These are phyloP conservation scores for Erodium trifolium DNA, from an alignment of 441 rosid species.

Conservation along the genomic window DNA sequence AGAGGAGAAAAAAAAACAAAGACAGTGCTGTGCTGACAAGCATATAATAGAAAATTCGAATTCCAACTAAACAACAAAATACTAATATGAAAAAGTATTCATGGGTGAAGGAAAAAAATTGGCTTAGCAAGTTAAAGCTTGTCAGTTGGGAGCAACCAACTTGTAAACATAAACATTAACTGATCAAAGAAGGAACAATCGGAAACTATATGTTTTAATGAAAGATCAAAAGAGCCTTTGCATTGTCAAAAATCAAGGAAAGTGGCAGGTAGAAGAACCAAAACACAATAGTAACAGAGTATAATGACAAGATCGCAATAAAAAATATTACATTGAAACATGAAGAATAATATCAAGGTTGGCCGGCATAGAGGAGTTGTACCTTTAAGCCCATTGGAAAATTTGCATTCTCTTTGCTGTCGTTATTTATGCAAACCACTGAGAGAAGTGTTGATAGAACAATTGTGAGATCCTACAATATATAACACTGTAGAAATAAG, in stretches of 20 bases:
- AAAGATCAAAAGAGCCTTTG: background rate
- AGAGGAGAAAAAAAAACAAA: constrained; percentile 12
- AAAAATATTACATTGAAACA: constrained; percentile 10
- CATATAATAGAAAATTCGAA: background rate
- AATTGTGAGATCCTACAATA: constrained; percentile 66
- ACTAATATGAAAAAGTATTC: background rate
- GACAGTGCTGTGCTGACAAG: background rate
- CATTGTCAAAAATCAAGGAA: background rate
- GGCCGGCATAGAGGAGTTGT: constrained; percentile 13
- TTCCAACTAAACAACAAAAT: background rate
- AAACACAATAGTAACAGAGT: background rate
- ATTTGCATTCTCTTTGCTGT: constrained; percentile 48
- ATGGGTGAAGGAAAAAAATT: background rate
- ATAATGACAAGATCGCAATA: background rate
- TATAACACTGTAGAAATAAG: constrained; percentile 7
- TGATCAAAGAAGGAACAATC: constrained; percentile 6
- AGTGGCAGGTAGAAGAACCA: background rate
- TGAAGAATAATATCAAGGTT: constrained; percentile 12
- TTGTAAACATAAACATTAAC: constrained; percentile 1
- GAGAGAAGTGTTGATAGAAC: constrained; percentile 87
- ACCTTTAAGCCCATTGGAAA: constrained; percentile 84
- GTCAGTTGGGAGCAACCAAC: background rate
- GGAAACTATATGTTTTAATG: background rate
- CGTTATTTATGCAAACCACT: constrained; percentile 56
- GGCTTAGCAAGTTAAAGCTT: constrained; percentile 4